Conservation (phyloP, 345 rosid species). For the Boechera retrofracta region DNA sequence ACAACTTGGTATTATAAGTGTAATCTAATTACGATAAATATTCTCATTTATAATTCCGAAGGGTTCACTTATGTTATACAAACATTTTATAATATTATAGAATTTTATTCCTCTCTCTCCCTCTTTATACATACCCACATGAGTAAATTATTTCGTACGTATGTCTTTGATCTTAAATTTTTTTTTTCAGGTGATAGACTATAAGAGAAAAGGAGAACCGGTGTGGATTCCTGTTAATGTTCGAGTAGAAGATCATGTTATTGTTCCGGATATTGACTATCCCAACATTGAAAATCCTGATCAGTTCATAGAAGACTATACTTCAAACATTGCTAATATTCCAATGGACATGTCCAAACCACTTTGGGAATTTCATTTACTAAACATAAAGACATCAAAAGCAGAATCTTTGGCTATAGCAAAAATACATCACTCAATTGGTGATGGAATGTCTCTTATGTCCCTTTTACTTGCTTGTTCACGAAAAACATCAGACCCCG, state of each 20-base stretch:
- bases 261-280: constrained; percentile 42
- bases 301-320: constrained; percentile 61
- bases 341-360: constrained; percentile 65
- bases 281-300: constrained; percentile 50
- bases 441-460: constrained; percentile 14
- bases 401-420: constrained; percentile 55
- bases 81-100: neutral
- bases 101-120: neutral
- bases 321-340: constrained; percentile 52
- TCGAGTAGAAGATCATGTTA: constrained; percentile 35
- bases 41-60: too few relatives aligned
- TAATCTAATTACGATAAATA: too few relatives aligned
- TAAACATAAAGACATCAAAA: constrained; percentile 59
- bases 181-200: neutral
- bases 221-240: constrained; percentile 45
- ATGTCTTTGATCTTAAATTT: neutral
- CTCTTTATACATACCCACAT: neutral
- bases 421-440: constrained; percentile 54
- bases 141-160: neutral
- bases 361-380: constrained; percentile 72
- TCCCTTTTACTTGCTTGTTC: constrained; percentile 49
- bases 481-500: constrained; percentile 57
- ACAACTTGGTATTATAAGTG: too few relatives aligned
- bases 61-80: too few relatives aligned
- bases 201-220: constrained; percentile 49